Evolutionary conservation across 208 protist genomes (phyloP).

Genomic region (Crithidia acanthocephali): DNA sequence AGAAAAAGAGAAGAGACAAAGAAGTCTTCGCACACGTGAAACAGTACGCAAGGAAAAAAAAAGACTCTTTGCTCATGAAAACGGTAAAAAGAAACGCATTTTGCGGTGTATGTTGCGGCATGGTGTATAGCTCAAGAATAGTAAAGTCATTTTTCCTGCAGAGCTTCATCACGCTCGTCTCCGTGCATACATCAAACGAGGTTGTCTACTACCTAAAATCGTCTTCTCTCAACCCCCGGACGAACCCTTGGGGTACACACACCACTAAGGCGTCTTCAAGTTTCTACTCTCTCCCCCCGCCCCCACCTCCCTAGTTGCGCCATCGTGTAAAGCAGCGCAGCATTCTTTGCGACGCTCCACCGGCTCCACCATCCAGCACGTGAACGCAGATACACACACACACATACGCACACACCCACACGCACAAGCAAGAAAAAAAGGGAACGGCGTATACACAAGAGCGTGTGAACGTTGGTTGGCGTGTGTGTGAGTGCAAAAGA

Average conservation of each 20-base stretch:
- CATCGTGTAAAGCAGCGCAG: slow-evolving; percentile 10
- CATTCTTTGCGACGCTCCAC: too few relatives aligned
- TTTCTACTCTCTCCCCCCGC: slow-evolving; percentile 13
- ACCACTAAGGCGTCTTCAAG: slow-evolving; percentile 37
- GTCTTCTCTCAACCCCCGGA: slow-evolving; percentile 27
- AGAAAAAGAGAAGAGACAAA: background rate
- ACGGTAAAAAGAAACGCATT: slow-evolving; percentile 17
- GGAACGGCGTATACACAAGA: too few relatives aligned
- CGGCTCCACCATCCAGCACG: too few relatives aligned
- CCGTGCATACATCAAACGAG: slow-evolving; percentile 4
- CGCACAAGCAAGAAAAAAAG: too few relatives aligned
- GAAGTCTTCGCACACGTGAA: too few relatives aligned
- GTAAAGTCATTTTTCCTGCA: background rate
- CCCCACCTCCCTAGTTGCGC: slow-evolving; percentile 9
- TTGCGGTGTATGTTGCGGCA: slow-evolving; percentile 6
- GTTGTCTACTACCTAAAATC: slow-evolving; percentile 31
- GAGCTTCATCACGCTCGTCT: background rate
- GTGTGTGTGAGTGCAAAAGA: slow-evolving; percentile 5
- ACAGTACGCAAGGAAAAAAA: too few relatives aligned
- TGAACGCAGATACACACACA: too few relatives aligned
- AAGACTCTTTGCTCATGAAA: slow-evolving; percentile 14
- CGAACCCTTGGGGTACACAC: slow-evolving; percentile 35
- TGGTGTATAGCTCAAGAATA: slow-evolving; percentile 6
- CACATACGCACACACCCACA: too few relatives aligned
- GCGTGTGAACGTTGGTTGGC: too few relatives aligned